These are phyloP conservation scores for Wallacemonas sp. DNA, from an alignment of 208 protist species.

Conservation along the genomic window DNA sequence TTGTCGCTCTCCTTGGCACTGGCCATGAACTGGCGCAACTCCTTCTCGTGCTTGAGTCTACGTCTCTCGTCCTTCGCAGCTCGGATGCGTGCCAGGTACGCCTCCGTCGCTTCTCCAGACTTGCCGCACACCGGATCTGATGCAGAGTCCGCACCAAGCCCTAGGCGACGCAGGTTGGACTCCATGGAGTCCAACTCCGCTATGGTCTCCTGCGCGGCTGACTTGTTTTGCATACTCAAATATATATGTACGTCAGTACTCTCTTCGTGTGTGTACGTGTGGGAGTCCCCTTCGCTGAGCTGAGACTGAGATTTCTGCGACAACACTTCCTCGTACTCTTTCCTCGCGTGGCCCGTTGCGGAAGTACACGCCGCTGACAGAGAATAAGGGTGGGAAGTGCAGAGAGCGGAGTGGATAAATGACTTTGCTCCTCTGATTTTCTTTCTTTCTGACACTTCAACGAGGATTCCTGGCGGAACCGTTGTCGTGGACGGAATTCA, in stretches of 20 bases:
- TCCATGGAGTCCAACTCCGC: conserved; percentile 67
- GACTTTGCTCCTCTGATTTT: no score
- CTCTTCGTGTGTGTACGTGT: no score
- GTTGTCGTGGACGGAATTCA: no score
- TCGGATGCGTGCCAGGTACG: conserved; percentile 59
- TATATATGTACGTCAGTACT: no score
- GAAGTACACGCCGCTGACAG: no score
- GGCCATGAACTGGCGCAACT: conserved; percentile 44
- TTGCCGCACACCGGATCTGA: conserved; percentile 5
- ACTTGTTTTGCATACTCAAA: conserved; percentile 5
- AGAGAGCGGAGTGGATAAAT: no score
- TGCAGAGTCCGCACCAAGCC: conserved; percentile 30
- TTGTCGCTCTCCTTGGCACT: conserved; percentile 44
- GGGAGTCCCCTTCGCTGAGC: no score
- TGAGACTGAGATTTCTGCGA: no score
- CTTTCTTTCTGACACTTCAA: no score
- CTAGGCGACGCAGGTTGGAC: conserved; percentile 69
- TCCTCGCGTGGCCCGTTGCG: no score
- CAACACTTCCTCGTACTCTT: no score
- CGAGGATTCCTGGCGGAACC: no score
- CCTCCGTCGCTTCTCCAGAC: conserved; percentile 14
- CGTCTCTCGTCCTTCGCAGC: conserved; percentile 46
- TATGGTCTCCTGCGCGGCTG: conserved; percentile 34
- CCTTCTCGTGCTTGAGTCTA: conserved; percentile 54
- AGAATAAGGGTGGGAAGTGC: background rate